A percentile compares a stretch with the other conserved stretches of the same genome.
These are phyloP conservation scores for Colletotrichum sp. DNA, from an alignment of 2,329 filamentous ascomycete genomes.

Conservation along the genomic window DNA sequence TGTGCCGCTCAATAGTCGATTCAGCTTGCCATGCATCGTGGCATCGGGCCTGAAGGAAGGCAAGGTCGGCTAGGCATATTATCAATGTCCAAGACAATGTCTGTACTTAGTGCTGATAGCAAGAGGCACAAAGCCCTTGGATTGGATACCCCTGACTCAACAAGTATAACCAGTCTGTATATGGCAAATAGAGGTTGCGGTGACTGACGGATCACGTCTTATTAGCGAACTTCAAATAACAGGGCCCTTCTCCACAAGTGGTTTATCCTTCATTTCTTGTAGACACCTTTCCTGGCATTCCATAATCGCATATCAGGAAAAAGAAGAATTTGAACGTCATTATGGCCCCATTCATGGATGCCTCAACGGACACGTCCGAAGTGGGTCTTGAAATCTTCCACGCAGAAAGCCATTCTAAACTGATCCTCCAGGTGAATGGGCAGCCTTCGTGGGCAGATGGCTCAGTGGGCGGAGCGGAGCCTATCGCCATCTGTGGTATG, in stretches of 20 bases:
- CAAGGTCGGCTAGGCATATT: not conserved
- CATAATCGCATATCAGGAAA: not conserved
- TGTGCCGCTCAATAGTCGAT: not conserved
- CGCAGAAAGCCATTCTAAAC: rapidly evolving
- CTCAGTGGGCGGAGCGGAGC: not conserved
- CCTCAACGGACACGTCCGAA: not conserved
- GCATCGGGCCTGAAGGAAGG: too few relatives aligned
- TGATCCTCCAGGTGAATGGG: not conserved
- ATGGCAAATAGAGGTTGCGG: not conserved
- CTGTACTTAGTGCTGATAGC: not conserved
- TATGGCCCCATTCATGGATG: conserved; percentile 1
- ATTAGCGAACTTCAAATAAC: not conserved
- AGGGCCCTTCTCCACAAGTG: rapidly evolving
- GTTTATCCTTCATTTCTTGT: not conserved
- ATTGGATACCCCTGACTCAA: not conserved
- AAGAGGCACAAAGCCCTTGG: not conserved
- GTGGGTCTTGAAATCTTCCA: rapidly evolving
- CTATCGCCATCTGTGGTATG: conserved; percentile 33
- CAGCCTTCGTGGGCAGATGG: not conserved
- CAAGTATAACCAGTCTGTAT: not conserved
- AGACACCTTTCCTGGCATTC: not conserved
- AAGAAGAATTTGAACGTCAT: not conserved
- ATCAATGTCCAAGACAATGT: not conserved
- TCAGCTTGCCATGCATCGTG: not conserved
- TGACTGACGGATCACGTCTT: not conserved